Base-by-base conservation (phyloP, 495 filamentous ascomycete genomes). In the Hypoxylon lienhwacheense region DNA sequence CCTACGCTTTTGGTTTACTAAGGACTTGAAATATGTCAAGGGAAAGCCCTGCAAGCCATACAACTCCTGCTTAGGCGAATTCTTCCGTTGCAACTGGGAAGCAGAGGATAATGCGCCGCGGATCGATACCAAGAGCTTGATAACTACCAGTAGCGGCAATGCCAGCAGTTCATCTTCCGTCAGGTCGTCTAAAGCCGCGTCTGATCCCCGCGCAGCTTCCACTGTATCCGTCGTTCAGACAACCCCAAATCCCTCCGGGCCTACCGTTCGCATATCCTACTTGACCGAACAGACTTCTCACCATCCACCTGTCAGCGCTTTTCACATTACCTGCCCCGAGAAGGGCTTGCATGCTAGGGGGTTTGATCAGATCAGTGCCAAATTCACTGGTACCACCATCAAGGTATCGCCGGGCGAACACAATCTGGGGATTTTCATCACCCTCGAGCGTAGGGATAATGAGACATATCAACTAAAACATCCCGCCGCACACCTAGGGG, bases 31-130 rank as follows among this genome's bases (percentile, higher is more conserved):
- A 83, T 98, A 96, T 63, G 89, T 96, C 59, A 97, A 97, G 70
- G 92, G 93, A 35, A 96, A 91, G 74, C 93, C 93, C 7, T 96
- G 90, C 81, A 98, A 98, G 70, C 93, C 93, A 5, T 98, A 98
- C 72, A 98, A 98, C 69, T 96, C 91, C 28, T 89, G 89, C 5
- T 70, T 98, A 31, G 93, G 93, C n/a, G 93, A 98, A 72, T 97
- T 97, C 73, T 98, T 98, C 73, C 79, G 93, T 72, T 96, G 92
- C 64, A 95, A 88, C 59, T 98, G 93, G 93, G 88, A 95, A 66
- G 84, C 96, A 1, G 82, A 88, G 61, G 86, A 91, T 55, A 81
- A 78, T 67, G 67, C 81, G 65, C 70, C 76, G 5, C 68, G 59
- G 45, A 79, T 79, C 63, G 66, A 75, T 40, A 77, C 75, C 19